Conservation (phyloP, 305 asterid species). For the Ilex paraguariensis region DNA sequence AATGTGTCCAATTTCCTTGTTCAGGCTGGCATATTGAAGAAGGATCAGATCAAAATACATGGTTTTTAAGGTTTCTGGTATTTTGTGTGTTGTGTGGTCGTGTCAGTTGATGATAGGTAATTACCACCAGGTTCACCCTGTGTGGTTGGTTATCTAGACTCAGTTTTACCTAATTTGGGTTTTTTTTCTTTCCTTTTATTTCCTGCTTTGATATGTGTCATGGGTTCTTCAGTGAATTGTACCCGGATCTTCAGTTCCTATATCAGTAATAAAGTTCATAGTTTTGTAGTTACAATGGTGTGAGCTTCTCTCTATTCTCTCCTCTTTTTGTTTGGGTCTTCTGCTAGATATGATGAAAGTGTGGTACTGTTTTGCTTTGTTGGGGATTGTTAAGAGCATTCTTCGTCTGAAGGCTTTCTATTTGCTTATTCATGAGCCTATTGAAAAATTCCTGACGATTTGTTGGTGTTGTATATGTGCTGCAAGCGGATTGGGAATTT, state of each 20-base stretch:
- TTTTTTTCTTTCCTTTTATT: background rate
- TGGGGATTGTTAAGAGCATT: too few relatives aligned
- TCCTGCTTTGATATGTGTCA: background rate
- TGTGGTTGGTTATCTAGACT: background rate
- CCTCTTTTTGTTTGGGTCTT: too few relatives aligned
- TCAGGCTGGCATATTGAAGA: slow-evolving; percentile 50
- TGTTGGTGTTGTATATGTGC: too few relatives aligned
- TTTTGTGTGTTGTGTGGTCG: background rate
- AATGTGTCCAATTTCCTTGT: slow-evolving; percentile 59
- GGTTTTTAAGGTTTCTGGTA: slow-evolving; percentile 40
- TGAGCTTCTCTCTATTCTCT: too few relatives aligned
- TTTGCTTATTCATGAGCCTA: too few relatives aligned
- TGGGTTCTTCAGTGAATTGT: background rate
- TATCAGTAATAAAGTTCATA: background rate
- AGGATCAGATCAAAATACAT: slow-evolving; percentile 79
- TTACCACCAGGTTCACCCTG: background rate
- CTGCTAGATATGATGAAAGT: too few relatives aligned
- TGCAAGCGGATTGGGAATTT: too few relatives aligned
- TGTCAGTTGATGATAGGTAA: background rate
- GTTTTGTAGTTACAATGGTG: background rate
- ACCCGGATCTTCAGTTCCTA: background rate
- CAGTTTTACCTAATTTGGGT: background rate
- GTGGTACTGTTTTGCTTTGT: too few relatives aligned
- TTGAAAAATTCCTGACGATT: too few relatives aligned
- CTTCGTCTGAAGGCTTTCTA: too few relatives aligned